These are phyloP conservation scores for Dothistroma pini DNA, from an alignment of 2,329 filamentous ascomycete species.

Conservation along the genomic window DNA sequence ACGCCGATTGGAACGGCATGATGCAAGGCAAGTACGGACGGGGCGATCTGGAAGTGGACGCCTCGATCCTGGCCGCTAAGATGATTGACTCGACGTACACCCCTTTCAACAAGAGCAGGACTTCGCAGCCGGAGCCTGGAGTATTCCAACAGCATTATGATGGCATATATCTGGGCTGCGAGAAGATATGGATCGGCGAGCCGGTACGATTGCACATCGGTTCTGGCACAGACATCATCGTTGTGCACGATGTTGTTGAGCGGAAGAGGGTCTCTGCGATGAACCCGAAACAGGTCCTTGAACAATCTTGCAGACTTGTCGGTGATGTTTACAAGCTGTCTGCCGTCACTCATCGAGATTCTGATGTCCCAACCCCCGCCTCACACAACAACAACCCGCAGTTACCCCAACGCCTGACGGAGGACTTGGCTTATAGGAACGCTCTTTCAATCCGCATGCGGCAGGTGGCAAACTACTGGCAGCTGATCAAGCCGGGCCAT, in stretches of 20 bases:
- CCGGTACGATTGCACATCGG: conserved; percentile 50
- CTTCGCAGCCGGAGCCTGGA: conserved; percentile 36
- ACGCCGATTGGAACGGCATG: conserved; percentile 49
- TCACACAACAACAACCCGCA: conserved; percentile 35
- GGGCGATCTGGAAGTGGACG: conserved; percentile 54
- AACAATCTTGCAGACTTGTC: conserved; percentile 38
- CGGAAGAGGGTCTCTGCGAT: conserved; percentile 28
- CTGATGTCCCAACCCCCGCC: conserved; percentile 35
- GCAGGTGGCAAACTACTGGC: conserved; percentile 41
- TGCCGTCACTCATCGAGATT: conserved; percentile 37
- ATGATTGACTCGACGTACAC: conserved; percentile 54
- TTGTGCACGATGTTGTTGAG: conserved; percentile 45
- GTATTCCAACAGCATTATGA: conserved; percentile 47
- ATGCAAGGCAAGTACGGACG: conserved; percentile 42
- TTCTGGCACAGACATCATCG: conserved; percentile 48
- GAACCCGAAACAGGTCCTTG: conserved; percentile 23
- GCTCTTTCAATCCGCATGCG: conserved; percentile 39
- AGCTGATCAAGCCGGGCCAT: conserved; percentile 35
- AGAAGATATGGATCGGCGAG: conserved; percentile 60
- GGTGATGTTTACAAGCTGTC: conserved; percentile 54
- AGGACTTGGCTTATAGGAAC: conserved; percentile 51
- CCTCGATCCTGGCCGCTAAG: conserved; percentile 56
- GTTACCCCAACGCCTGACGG: conserved; percentile 50
- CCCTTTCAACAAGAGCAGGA: conserved; percentile 48
- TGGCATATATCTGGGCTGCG: conserved; percentile 55